Conservation (phyloP, 2,329 filamentous ascomycete genomes). For the Stachybotrys echinatus region DNA sequence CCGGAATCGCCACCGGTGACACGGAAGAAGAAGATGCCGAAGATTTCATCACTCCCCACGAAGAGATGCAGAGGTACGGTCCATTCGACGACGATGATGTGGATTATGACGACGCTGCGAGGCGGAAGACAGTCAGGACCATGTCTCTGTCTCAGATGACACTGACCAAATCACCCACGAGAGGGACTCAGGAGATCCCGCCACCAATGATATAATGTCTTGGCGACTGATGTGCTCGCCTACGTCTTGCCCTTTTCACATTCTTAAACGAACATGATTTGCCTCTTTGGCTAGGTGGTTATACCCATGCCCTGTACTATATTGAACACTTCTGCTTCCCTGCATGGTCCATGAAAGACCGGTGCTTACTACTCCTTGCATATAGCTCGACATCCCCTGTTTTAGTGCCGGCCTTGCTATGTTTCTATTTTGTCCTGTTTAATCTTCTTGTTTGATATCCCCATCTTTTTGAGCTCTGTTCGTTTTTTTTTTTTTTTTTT, state of each 20-base stretch:
- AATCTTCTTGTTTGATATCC: background rate
- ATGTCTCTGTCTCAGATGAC: conserved; percentile 60
- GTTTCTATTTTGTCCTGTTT: background rate
- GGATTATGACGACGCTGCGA: conserved; percentile 30
- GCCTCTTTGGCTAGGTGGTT: too few species aligned
- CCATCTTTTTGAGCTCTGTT: background rate
- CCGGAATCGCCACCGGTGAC: conserved; percentile 27
- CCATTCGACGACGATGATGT: conserved; percentile 35
- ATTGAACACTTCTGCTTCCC: background rate
- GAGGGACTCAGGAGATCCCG: conserved; percentile 9
- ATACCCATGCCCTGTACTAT: background rate
- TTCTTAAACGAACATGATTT: too few species aligned
- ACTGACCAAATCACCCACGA: conserved; percentile 22
- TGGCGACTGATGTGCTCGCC: conserved; percentile 11
- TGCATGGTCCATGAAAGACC: too few species aligned
- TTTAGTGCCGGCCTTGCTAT: background rate
- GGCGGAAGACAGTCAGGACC: conserved; percentile 54
- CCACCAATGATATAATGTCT: conserved; percentile 8
- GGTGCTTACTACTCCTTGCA: too few species aligned
- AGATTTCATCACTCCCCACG: conserved; percentile 49
- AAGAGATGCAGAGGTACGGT: conserved; percentile 36
- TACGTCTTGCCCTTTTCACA: background rate
- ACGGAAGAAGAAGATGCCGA: conserved; percentile 41
- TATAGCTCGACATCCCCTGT: too few species aligned
- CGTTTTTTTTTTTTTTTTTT: background rate